Conservation (phyloP, 805 yeast genomes). For the Wickerhamiella allomyrinae region DNA sequence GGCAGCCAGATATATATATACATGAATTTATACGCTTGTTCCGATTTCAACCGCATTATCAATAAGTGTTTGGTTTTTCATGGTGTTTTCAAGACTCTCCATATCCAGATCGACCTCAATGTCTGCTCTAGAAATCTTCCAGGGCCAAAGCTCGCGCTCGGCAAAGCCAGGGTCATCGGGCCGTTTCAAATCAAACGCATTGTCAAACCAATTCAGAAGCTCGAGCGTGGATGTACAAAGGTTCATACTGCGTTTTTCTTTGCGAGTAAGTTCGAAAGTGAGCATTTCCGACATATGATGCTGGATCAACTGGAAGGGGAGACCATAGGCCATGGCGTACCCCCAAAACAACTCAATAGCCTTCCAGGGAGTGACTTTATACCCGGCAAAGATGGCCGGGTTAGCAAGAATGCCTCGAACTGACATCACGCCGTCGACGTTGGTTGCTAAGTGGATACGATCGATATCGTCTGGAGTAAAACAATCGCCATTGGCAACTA, state of each 20-base stretch:
- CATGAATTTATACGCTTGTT: not conserved
- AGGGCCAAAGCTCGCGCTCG: constrained; percentile 31
- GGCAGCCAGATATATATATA: not conserved
- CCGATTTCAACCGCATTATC: not conserved
- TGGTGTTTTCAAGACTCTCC: not conserved
- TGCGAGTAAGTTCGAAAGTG: constrained; percentile 36
- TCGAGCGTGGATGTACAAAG: constrained; percentile 42
- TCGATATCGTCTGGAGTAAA: constrained; percentile 50
- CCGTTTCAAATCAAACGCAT: constrained; percentile 49
- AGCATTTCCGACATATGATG: constrained; percentile 87
- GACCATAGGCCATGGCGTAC: constrained; percentile 60
- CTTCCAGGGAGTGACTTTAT: constrained; percentile 69
- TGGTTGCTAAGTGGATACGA: constrained; percentile 47
- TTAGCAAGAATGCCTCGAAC: constrained; percentile 77
- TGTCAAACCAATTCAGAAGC: constrained; percentile 73
- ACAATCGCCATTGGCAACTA: constrained; percentile 97
- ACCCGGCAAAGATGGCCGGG: constrained; percentile 79
- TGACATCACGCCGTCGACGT: constrained; percentile 89
- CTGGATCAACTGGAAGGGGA: constrained; percentile 71
- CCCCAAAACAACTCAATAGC: constrained; percentile 78
- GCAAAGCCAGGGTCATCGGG: constrained; percentile 61
- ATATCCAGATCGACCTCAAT: not conserved
- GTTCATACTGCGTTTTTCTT: constrained; percentile 49
- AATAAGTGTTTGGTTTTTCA: not conserved
- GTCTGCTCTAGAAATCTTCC: not conserved